Evolutionary conservation across 73 alveolate genomes (phyloP).

Genomic region (Paramecium biaurelia): DNA sequence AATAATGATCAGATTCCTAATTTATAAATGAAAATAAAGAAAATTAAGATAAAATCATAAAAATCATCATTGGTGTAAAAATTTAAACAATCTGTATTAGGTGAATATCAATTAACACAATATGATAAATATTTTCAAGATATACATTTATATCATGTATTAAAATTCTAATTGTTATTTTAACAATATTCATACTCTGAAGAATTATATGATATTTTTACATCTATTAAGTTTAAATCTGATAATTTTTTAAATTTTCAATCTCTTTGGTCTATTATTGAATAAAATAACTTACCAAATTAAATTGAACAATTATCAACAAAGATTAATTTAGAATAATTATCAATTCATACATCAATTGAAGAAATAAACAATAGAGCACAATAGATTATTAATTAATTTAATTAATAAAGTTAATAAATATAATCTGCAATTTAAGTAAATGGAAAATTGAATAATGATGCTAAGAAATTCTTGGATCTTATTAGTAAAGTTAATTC

Average conservation of each 20-base stretch:
- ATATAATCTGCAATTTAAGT: not conserved
- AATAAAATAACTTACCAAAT: not conserved
- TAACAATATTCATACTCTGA: not conserved
- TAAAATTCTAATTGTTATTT: not conserved
- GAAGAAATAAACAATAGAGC: constrained; percentile 8
- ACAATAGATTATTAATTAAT: not conserved
- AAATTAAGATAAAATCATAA: constrained; percentile 22
- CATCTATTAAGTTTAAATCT: not conserved
- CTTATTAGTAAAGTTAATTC: not conserved
- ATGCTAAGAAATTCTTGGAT: not conserved
- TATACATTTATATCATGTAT: not conserved
- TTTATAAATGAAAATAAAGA: not conserved
- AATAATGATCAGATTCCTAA: not conserved
- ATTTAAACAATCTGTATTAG: not conserved
- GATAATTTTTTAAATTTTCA: not conserved
- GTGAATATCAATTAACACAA: not conserved
- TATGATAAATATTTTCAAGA: constrained; percentile 27
- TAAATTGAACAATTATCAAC: not conserved
- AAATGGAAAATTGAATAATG: not conserved
- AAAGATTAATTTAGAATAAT: not conserved
- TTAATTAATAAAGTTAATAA: not conserved
- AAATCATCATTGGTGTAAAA: not conserved
- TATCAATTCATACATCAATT: not conserved
- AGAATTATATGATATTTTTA: not conserved
- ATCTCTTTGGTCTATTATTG: not conserved